Base-by-base conservation (phyloP, 106 monocot genomes). In the Dactylorhiza incarnata region DNA sequence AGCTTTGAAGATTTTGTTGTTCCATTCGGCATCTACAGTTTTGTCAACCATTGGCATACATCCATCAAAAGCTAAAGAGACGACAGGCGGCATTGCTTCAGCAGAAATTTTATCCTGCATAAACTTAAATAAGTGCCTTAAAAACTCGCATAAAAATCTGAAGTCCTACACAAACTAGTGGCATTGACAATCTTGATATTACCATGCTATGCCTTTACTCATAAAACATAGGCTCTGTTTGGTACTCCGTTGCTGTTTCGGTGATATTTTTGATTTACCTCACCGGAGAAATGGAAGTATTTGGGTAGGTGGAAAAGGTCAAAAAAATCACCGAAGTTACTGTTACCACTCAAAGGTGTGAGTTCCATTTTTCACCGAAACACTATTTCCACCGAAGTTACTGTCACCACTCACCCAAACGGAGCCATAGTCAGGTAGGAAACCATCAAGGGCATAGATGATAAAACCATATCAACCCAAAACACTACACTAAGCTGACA, bases 1-100 rank as follows among this genome's bases (percentile, higher is more conserved):
- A 49, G 24, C 24, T 24, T 73, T 49, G n/a, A 50, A 73, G 5
- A 22, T 51, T 13, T 76, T 56, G 29, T 71, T 81, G 71, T 49
- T 81, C 76, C 81, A 81, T 76, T 37, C 76, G 15, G 70, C 75
- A 76, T 81, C 81, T 10, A 81, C 81, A 71, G 70, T 26, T 50
- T 73, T 73, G 73, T 73, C 73, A 49, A 73, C 73, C 73, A 73
- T 73, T 8, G 73, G 73, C 19, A 73, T 25, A 51, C 22, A 51
- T 11, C 25, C 73, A 73, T 73, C 48, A 73, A 23, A 51, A 6
- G 70, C 71, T 0, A 52, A 53, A 24, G 58, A 68, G 16, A 37
- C 76, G 26, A 48, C 48, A 22, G 74, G 37, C n/a, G 15, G 51
- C 23, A 19, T 70, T 46, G 70, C 56, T 24, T 46, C 58, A 24